Evolutionary conservation across 2,329 filamentous ascomycete species (phyloP).

Genomic region (Exophiala sideris): DNA sequence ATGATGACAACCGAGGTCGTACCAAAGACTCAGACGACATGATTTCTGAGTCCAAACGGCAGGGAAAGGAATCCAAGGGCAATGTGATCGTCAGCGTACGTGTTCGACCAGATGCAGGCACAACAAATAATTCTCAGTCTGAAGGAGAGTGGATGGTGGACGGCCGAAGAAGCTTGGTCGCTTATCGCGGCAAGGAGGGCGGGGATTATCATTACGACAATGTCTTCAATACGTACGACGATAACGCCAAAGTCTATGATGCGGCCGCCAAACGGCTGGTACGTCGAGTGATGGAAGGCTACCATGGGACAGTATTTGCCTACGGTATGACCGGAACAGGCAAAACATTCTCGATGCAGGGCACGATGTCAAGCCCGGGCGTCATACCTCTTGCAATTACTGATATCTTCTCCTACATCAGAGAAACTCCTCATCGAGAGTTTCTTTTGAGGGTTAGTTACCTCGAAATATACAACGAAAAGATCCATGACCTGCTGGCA

Average conservation of each 20-base stretch:
- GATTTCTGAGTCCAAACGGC: conserved; percentile 32
- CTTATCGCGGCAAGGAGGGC: conserved; percentile 82
- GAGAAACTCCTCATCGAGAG: conserved; percentile 90
- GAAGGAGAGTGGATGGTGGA: conserved; percentile 93
- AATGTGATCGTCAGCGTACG: conserved; percentile 95
- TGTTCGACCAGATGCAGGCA: conserved; percentile 75
- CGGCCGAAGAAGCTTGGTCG: conserved; percentile 73
- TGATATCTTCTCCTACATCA: conserved; percentile 98
- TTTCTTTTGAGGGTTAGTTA: conserved; percentile 96
- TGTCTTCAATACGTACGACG: conserved; percentile 89
- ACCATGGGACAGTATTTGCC: conserved; percentile 89
- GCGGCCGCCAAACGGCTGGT: conserved; percentile 90
- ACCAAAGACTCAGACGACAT: conserved; percentile 32
- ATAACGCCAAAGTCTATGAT: conserved; percentile 94
- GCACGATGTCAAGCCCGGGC: conserved; percentile 88
- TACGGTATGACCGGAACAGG: conserved; percentile 99
- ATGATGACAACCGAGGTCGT: conserved; percentile 49
- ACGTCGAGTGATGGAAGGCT: conserved; percentile 96
- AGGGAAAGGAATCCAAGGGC: conserved; percentile 71
- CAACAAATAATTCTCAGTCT: conserved; percentile 58
- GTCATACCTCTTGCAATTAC: conserved; percentile 97
- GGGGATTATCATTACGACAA: conserved; percentile 96
- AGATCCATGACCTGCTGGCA: conserved; percentile 87
- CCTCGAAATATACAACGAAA: conserved; percentile 98
- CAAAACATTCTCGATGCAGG: conserved; percentile 99